Evolutionary conservation across 208 protist species (phyloP), one percentile per base, ranked within the genome.

Genomic region (Herpetomonas samuelpessoai): DNA sequence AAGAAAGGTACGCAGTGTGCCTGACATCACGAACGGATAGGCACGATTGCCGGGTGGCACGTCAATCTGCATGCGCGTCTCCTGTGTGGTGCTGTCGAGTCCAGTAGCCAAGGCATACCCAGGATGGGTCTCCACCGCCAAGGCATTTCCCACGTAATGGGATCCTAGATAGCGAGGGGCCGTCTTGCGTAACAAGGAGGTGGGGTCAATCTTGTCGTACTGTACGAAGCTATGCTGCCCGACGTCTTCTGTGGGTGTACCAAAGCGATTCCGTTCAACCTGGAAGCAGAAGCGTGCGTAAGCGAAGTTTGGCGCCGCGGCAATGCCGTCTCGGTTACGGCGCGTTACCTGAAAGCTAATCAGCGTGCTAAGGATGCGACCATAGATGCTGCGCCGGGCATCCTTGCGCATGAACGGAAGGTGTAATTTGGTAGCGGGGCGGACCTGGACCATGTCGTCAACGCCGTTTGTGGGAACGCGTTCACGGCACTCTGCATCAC

Each of bases 221-320:
- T 90, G 80, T 12, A 90, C 29, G 61, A 78, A 80, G 9, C 55
- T 64, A 29, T 62, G 65, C 46, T 50, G 58, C 52, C 19, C 19
- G 12, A 44, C 14, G 25, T 63, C 7, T 25, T 71, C 53, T 47
- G 7, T 21, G 24, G 22, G 6, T 7, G 28, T 44, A 38, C 64
- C 41, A 14, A 47, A 46, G 25, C 64, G 39, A 26, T 64, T 35
- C 12, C 24, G 62, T 22, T 67, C 54, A 3, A 93, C 68, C 12
- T 71, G 58, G 49, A 91, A 77, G 70, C 86, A 93, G 69, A 93
- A 93, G 12, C 69, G 74, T 14, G 81, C 65, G 35, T 68, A 82
- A 10, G 81, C 51, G 47, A 52, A 49, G 3, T 38, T 49, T 9
- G 67, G 57, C 28, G 61, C 45, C 6, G 6, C 19, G 19, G 30